phyloP scores from a whole-genome alignment of 192 early-diverging fungal species.

The Chytriomyces sp. region DNA sequence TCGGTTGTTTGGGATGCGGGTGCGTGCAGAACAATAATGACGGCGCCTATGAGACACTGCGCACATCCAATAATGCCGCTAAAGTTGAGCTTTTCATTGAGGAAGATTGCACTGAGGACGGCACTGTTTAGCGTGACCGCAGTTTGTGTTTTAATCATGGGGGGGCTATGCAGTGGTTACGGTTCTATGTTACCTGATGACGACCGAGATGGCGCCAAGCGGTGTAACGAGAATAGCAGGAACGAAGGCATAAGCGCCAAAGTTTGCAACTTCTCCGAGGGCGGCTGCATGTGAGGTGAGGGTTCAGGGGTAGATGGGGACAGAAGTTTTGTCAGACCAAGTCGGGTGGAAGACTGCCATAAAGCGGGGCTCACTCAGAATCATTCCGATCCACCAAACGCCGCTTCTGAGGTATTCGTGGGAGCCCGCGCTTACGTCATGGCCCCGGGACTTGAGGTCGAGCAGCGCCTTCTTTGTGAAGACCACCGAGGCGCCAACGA shows the following conservation, averaged over 20 bases:
- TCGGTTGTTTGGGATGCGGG: slow-evolving; percentile 46
- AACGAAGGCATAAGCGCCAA: slow-evolving; percentile 92
- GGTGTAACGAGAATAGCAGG: slow-evolving; percentile 95
- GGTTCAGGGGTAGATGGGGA: not conserved
- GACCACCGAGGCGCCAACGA: slow-evolving; percentile 86
- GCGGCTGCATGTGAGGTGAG: slow-evolving; percentile 63
- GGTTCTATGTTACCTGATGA: slow-evolving; percentile 67
- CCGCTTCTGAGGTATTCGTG: slow-evolving; percentile 81
- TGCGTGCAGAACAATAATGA: slow-evolving; percentile 55
- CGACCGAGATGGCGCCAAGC: slow-evolving; percentile 83
- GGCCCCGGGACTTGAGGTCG: slow-evolving; percentile 82
- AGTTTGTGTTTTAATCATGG: not conserved
- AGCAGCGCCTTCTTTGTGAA: slow-evolving; percentile 85
- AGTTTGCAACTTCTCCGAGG: slow-evolving; percentile 89
- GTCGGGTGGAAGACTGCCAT: not conserved
- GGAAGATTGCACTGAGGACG: slow-evolving; percentile 58
- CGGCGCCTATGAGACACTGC: slow-evolving; percentile 63
- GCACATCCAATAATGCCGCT: slow-evolving; percentile 63
- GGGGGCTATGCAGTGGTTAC: not conserved
- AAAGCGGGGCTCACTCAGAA: slow-evolving; percentile 58
- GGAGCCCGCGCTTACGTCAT: slow-evolving; percentile 57
- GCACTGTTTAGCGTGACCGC: slow-evolving; percentile 53
- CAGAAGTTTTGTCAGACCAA: not conserved
- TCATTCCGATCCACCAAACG: slow-evolving; percentile 92
- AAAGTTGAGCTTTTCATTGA: slow-evolving; percentile 63